phyloP scores from a whole-genome alignment of 139 green algal genomes.

The Deuterostichococcus epilithicus region DNA sequence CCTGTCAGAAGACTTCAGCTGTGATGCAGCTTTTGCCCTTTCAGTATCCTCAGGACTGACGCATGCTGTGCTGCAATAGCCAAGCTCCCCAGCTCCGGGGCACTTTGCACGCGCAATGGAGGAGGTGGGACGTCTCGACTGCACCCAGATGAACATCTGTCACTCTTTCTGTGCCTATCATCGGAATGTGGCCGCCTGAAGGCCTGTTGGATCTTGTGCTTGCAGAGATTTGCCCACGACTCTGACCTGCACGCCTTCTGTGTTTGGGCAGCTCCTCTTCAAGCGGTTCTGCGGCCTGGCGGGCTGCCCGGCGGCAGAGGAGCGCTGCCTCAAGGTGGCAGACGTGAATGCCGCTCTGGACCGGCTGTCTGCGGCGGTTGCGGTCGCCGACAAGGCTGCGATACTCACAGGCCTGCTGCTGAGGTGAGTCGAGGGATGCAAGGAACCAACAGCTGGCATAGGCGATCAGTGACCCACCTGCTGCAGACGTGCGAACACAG shows the following conservation, averaged over 20 bases:
- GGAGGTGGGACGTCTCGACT: constrained; percentile 29
- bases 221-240: not conserved
- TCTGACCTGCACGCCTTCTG: not conserved
- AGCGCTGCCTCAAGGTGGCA: not conserved
- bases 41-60: constrained; percentile 26
- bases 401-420: no score
- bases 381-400: no score
- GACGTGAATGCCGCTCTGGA: not conserved
- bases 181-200: no score
- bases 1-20: no score
- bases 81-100: constrained; percentile 13
- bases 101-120: constrained; percentile 47
- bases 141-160: not conserved
- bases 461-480: no score
- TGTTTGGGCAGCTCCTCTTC: not conserved
- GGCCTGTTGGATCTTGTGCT: not conserved
- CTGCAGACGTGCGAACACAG: not conserved
- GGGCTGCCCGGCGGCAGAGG: not conserved
- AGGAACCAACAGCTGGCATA: no score
- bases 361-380: no score
- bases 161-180: not conserved
- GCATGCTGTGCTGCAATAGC: constrained; percentile 5
- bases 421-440: no score
- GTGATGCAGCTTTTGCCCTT: no score
- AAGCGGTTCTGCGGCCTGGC: not conserved